Base-by-base conservation (phyloP, 2,329 filamentous ascomycete genomes). In the Byssoonygena ceratinophila region DNA sequence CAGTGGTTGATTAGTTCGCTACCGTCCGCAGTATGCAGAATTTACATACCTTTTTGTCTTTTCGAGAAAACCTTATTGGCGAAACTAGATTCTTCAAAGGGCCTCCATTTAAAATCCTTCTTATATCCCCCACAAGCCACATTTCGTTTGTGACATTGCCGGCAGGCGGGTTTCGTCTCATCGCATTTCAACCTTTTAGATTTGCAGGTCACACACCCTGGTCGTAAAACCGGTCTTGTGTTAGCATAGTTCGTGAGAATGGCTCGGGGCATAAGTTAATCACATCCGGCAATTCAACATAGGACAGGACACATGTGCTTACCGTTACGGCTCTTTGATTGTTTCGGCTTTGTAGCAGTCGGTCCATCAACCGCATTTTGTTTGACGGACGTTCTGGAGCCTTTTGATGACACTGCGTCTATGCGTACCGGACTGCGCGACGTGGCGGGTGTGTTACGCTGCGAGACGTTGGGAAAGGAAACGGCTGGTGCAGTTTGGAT, bases 321-420 rank as follows among this genome's bases (percentile, higher is more conserved):
- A 85, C 83, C 83, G 72, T 86, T 85, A 60, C 83, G 80, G 69
- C 82, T 85, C 68, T 87, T 87, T 55, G 82, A 83, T 68, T 85
- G 83, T 63, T 85, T 87, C 27, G 80, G 79, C 63, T 84, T 86
- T 60, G 67, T 66, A 37, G 59, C 60, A 29, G 34, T 39, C 9
- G 22, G 18, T n/a, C 29, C 29, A 2, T 29, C 22, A 1, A 22
- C 29, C 5, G 29, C 12, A 25, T 22, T 18, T 14, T 49, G 20
- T 25, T 47, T 25, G 18, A 16, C 34, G 20, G 23, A 20, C n/a
- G 29, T 18, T 32, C 41, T 29, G 23, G 23, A 20, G 14, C n/a
- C 8, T 36, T 51, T 51, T 4, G 40, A 18, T 29, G 49, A 16
- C n/a, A 22, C 37, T 23, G 48, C n/a, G 27, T n/a, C 34, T 31